Percentiles rank a stretch among this genome's conserved stretches.
These are phyloP conservation scores for Hordeum pubiflorum DNA, from an alignment of 202 grass and related monocot species.

Conservation along the genomic window DNA sequence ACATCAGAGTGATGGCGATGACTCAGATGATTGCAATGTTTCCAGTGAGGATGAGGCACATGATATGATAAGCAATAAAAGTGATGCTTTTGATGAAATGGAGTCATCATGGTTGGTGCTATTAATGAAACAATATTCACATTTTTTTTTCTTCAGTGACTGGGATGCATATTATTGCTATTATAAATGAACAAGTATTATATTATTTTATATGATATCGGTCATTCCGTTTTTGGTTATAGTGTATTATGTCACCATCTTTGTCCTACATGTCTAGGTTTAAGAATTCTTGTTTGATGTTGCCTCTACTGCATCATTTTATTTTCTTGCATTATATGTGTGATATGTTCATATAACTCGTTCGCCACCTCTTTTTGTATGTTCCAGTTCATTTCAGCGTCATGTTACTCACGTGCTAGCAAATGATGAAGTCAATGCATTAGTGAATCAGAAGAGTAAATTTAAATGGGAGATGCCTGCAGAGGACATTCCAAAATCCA, in stretches of 20 bases:
- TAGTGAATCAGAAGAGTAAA: constrained; percentile 55
- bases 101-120: constrained; percentile 48
- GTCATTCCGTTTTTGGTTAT: background rate
- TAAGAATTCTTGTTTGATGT: background rate
- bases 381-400: constrained; percentile 61
- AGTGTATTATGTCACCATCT: background rate
- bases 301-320: background rate
- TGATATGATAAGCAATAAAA: constrained; percentile 5
- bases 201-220: background rate
- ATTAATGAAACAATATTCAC: background rate
- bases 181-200: background rate
- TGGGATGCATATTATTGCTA: background rate
- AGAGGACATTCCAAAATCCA: constrained; percentile 42
- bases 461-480: constrained; percentile 81
- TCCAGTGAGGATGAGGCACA: constrained; percentile 8
- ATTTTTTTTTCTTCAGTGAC: background rate
- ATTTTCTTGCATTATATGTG: background rate
- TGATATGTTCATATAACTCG: background rate
- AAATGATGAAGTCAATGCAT: constrained; percentile 52
- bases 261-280: constrained; percentile 1
- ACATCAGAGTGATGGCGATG: background rate
- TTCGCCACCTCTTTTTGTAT: background rate
- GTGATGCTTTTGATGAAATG: constrained; percentile 11
- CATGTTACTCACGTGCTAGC: constrained; percentile 49
- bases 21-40: background rate